These are phyloP conservation scores for Candida loeiensis DNA, from an alignment of 805 yeast species.

Conservation along the genomic window DNA sequence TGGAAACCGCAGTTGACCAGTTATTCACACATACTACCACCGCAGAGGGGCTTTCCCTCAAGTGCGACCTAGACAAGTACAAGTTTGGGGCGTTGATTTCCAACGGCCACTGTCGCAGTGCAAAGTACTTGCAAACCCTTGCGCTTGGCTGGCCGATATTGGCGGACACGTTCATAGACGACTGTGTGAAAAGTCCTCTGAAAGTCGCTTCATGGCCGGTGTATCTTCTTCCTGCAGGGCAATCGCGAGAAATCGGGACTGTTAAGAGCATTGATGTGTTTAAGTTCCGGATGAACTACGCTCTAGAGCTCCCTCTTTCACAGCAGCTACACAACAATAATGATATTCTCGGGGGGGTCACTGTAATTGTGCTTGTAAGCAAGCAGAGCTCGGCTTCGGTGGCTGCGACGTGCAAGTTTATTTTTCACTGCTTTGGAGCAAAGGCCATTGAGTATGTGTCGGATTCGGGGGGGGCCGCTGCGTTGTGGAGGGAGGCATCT, in stretches of 20 bases:
- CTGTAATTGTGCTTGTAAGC: slow-evolving; percentile 34
- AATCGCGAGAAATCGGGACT: slow-evolving; percentile 43
- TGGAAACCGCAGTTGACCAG: slow-evolving; percentile 33
- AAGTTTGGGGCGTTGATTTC: slow-evolving; percentile 68
- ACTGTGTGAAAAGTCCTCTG: slow-evolving; percentile 34
- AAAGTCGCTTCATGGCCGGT: slow-evolving; percentile 42
- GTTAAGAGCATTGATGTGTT: slow-evolving; percentile 49
- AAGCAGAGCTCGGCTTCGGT: slow-evolving; percentile 21
- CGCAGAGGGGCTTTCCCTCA: slow-evolving; percentile 11
- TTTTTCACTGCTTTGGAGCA: slow-evolving; percentile 47
- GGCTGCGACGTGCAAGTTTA: slow-evolving; percentile 37
- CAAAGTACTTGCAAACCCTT: slow-evolving; percentile 71
- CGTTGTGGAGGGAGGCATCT: not conserved
- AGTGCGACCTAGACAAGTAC: slow-evolving; percentile 16
- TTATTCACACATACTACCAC: slow-evolving; percentile 18
- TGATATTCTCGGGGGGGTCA: slow-evolving; percentile 27
- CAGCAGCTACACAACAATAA: slow-evolving; percentile 44
- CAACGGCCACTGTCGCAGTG: slow-evolving; percentile 55
- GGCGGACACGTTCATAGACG: slow-evolving; percentile 53
- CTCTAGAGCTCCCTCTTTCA: slow-evolving; percentile 24
- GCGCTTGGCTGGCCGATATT: slow-evolving; percentile 87
- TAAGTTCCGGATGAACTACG: slow-evolving; percentile 38
- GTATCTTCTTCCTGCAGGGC: slow-evolving; percentile 72
- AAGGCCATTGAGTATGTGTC: slow-evolving; percentile 12
- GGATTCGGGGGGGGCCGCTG: not conserved